Evolutionary conservation across 495 filamentous ascomycete genomes (phyloP).

Genomic region (Lasiosphaeriaceae sp.): DNA sequence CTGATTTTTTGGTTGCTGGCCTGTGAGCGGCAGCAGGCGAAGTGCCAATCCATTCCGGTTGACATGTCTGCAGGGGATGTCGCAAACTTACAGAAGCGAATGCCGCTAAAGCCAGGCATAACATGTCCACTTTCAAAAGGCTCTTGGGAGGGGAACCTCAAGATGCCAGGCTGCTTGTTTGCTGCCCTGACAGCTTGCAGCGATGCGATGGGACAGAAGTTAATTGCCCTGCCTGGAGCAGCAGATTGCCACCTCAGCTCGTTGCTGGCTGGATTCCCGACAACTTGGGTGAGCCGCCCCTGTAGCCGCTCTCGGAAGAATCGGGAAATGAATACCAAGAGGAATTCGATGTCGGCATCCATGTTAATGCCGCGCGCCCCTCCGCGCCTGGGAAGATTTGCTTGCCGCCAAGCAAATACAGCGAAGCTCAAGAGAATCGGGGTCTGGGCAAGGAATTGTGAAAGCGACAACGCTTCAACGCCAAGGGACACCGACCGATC

Average conservation of each 20-base stretch:
- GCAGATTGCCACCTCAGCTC: not conserved
- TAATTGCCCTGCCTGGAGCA: not conserved
- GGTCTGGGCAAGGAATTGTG: too few relatives aligned
- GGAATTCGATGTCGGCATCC: not conserved
- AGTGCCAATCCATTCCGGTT: not conserved
- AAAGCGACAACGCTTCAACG: too few relatives aligned
- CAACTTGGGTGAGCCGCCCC: constrained; percentile 5
- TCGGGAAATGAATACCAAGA: not conserved
- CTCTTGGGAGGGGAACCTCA: too few relatives aligned
- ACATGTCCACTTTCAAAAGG: not conserved
- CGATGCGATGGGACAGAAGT: not conserved
- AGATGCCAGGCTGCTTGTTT: too few relatives aligned
- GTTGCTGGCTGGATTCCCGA: not conserved
- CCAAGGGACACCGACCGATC: not conserved
- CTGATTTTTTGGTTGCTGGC: not conserved
- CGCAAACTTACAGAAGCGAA: not conserved
- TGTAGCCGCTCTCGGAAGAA: not conserved
- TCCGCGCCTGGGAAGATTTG: not conserved
- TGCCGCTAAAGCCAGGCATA: not conserved
- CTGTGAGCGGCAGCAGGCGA: constrained; percentile 1
- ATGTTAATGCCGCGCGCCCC: not conserved
- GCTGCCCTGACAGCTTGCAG: not conserved
- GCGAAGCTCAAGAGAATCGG: too few relatives aligned
- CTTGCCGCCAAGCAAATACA: too few relatives aligned
- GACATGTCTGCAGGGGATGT: not conserved